phyloP scores from a whole-genome alignment of 2,329 filamentous ascomycete genomes.

The Ophiostoma angusticollis region DNA sequence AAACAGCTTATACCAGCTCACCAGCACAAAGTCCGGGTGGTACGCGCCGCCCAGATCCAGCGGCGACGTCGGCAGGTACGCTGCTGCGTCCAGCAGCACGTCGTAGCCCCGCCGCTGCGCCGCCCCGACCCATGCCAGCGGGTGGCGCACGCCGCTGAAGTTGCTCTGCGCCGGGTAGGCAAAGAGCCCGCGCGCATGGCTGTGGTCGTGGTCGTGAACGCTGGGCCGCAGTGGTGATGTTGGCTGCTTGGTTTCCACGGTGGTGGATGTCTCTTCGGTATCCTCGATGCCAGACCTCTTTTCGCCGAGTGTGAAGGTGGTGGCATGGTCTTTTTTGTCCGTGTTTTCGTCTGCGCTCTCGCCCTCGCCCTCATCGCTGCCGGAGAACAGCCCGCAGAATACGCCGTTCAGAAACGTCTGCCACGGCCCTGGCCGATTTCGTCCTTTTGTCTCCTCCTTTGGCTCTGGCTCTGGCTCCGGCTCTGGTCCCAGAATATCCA shows the following conservation, averaged over 20 bases:
- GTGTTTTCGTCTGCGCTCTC: not conserved
- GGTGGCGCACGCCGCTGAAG: constrained; percentile 30
- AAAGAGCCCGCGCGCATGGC: constrained; percentile 22
- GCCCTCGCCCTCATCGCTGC: not conserved
- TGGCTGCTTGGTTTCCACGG: too few relatives aligned
- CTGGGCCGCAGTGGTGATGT: too few relatives aligned
- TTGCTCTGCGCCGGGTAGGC: constrained; percentile 35
- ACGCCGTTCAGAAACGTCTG: not conserved
- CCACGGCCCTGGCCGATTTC: not conserved
- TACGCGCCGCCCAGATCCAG: constrained; percentile 23
- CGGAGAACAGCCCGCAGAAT: constrained; percentile 2
- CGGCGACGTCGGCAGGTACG: constrained; percentile 24
- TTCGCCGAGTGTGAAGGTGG: too few relatives aligned
- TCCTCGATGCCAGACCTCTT: too few relatives aligned
- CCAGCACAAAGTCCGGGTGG: constrained; percentile 26
- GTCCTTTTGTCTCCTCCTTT: not conserved
- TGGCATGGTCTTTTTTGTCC: not conserved
- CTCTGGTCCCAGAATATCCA: constrained; percentile 15
- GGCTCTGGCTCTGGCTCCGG: not conserved
- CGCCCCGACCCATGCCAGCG: constrained; percentile 23
- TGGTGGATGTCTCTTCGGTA: not conserved
- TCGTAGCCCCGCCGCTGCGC: constrained; percentile 27
- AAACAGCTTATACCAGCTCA: constrained; percentile 31
- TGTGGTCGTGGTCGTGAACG: constrained; percentile 8
- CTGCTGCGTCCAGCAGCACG: constrained; percentile 28